These are phyloP conservation scores for Colletotrichum spinosum DNA, from an alignment of 2,329 filamentous ascomycete species.

Conservation along the genomic window DNA sequence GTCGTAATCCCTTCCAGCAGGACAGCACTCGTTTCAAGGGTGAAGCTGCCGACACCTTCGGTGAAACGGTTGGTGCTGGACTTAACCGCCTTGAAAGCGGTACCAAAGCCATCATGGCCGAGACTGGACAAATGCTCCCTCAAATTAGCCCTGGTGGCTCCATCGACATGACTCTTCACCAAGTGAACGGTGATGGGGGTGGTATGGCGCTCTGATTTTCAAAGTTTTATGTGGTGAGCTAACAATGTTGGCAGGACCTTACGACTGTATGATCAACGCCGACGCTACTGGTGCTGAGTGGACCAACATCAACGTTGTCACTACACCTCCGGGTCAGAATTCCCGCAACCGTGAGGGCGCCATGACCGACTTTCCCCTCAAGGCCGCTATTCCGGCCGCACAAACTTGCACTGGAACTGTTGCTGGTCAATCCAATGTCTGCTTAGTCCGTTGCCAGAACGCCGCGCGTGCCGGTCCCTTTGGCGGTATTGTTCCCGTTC, in stretches of 20 bases:
- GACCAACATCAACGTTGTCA: conserved; percentile 65
- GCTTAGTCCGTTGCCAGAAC: conserved; percentile 73
- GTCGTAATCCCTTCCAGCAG: conserved; percentile 71
- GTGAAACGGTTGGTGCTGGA: conserved; percentile 69
- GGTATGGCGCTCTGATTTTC: conserved; percentile 48
- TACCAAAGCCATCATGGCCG: conserved; percentile 67
- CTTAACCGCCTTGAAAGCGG: conserved; percentile 68
- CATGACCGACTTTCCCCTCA: conserved; percentile 61
- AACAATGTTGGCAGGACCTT: conserved; percentile 51
- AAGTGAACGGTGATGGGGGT: conserved; percentile 75
- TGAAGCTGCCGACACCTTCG: conserved; percentile 61
- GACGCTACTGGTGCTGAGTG: conserved; percentile 68
- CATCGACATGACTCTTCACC: conserved; percentile 72
- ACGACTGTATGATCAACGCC: conserved; percentile 72
- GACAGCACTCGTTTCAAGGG: conserved; percentile 73
- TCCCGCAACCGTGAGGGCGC: conserved; percentile 59
- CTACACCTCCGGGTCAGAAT: conserved; percentile 63
- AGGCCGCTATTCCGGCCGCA: conserved; percentile 65
- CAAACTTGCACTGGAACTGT: conserved; percentile 70
- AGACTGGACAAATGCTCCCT: conserved; percentile 67
- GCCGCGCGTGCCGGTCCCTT: conserved; percentile 70
- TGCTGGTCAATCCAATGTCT: conserved; percentile 69
- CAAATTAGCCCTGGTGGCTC: conserved; percentile 69
- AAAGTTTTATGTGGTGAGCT: background rate
- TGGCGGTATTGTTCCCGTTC: conserved; percentile 69